Evolutionary conservation across 75 land plant genomes (phyloP), one percentile per base, ranked within the genome.

Genomic region (Adiantum capillusveneris): DNA sequence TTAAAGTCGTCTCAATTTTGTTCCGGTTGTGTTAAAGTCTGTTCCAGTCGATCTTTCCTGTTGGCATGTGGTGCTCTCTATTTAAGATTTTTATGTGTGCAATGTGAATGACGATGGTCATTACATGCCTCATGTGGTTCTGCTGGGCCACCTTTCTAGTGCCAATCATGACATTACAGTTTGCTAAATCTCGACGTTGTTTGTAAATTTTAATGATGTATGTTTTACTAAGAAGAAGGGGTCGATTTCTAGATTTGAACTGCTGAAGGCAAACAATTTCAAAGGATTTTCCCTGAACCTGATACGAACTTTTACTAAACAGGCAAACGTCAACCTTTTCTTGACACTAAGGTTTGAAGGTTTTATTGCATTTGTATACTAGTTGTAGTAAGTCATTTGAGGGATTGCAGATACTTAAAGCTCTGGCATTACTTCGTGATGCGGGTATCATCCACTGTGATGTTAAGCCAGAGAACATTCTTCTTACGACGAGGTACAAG

Each of bases 401-500:
- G 12, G 57, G 17, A 58, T 21, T 26, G 25, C 65, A 94, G 98
- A 86, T 94, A 19, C 57, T 94, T 62, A 74, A 76, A 62, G 95
- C 90, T 41, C 60, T 94, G 51, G 62, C 75, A 49, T 58, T 94
- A 44, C 66, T 94, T 61, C 85, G 82, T 68, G 90, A 90, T 55
- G 98, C 96, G 60, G 71, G 76, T 43, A 83, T 94, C 25, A 94
- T 94, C 50, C 98, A 94, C 62, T 94, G 98, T 73, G 98, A 94
- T 78, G 63, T 94, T 36, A 94, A 94, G 75, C 98, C 98, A 44
- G 98, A 94, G 68, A 94, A 94, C 67, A 94, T 94, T 67, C 96
- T 94, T 26, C 62, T 94, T 3, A 68, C 85, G 18, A 75, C 94
- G 29, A 75, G 86, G 94, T 88, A 29, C 14, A 34, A 34, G 37